Base-by-base conservation (phyloP, 371 early-diverging fungal species). In the Ordospora pajunii region DNA sequence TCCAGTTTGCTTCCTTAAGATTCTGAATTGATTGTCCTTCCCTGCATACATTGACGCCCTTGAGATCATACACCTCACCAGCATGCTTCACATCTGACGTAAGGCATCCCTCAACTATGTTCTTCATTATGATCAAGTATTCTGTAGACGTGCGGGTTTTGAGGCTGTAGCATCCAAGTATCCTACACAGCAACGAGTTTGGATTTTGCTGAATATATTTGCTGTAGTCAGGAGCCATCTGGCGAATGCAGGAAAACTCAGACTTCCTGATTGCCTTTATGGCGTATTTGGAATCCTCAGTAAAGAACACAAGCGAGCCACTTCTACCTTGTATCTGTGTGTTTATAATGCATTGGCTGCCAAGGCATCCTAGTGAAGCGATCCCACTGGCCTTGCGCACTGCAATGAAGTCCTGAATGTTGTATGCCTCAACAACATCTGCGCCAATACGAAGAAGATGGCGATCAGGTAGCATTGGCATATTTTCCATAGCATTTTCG, bases 61-160 rank as follows among this genome's bases (percentile, higher is more conserved):
- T 82, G 7, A 82, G 43, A 51, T 82, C 82, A 45, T 62, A 82
- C 0, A 82, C 63, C 48, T 72, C 27, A 9, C 40, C 37, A 2
- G 32, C 32, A 32, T 32, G 32, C 32, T 2, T 32, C 5, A 5
- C 32, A 5, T 32, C 32, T 32, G 32, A 5, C 9, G 43, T 45
- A 10, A n/a, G 27, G 6, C 2, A 12, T 6, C 25, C 40, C 0
- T 48, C 37, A 11, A 82, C 53, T 10, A 77, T 66, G 69, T 78
- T 82, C n/a, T 82, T 53, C 82, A 82, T 82, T 1, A 76, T 62
- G 12, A 82, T 54, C 52, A 78, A 78, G 40, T 69, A 70, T 45
- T 46, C 48, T 19, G 17, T n/a, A 2, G 21, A 12, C 7, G 9
- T 23, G 19, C 44, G 9, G 19, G 10, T 54, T 0, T 12, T 46